phyloP scores from a whole-genome alignment of 306 rosid genomes.

The Citrullus colocynthis region DNA sequence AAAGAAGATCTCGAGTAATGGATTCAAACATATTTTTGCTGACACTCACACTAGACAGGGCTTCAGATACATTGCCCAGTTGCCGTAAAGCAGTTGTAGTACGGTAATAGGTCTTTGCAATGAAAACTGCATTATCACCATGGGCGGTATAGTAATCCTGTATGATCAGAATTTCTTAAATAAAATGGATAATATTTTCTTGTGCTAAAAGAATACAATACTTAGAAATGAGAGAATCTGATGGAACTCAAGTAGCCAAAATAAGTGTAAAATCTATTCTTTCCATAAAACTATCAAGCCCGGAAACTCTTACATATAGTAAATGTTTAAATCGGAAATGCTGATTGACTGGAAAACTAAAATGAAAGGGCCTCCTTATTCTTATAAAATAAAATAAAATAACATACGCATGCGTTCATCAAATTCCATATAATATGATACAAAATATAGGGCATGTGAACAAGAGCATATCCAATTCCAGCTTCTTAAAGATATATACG shows the following conservation, averaged over 20 bases:
- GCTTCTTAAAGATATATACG: neutral
- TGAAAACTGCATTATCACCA: constrained; percentile 82
- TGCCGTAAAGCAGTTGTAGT: constrained; percentile 83
- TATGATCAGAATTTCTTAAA: constrained; percentile 1
- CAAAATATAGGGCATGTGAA: neutral
- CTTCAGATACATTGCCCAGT: constrained; percentile 55
- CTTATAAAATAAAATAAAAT: neutral
- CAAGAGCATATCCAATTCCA: neutral
- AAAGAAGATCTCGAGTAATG: constrained; percentile 68
- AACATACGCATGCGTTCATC: neutral
- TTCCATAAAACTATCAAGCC: neutral
- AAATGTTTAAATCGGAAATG: neutral
- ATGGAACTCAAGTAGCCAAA: neutral
- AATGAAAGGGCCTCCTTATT: neutral
- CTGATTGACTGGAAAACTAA: neutral
- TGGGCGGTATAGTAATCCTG: constrained; percentile 95
- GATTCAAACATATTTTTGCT: constrained; percentile 81
- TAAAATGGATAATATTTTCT: neutral
- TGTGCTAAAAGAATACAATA: neutral
- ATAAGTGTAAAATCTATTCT: neutral
- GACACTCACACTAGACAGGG: constrained; percentile 74
- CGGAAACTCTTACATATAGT: neutral
- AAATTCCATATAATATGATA: neutral
- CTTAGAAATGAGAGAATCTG: neutral
- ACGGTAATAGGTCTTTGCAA: constrained; percentile 79